Base-by-base conservation (phyloP, 805 yeast species). In the Cyberlindnera veronae region DNA sequence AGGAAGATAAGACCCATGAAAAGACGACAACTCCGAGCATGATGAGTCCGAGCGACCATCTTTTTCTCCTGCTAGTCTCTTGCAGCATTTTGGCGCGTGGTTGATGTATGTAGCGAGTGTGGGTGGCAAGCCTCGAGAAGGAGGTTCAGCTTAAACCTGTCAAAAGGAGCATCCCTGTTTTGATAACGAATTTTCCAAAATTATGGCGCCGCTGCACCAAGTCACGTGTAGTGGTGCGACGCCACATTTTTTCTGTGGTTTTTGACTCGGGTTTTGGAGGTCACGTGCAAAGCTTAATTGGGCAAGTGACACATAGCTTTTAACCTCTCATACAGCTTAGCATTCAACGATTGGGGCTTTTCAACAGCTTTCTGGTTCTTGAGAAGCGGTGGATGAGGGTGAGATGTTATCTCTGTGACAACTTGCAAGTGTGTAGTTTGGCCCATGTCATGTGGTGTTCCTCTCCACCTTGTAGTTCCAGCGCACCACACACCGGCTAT, bases 1-100 rank as follows among this genome's bases (percentile, higher is more conserved):
- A 91, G 4, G 95, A 86, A 4, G 96, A 87, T 27, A 84, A 65
- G 10, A 93, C 97, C 99, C 99, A 91, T 18, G 88, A 73, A 1
- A 85, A 60, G 20, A 91, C 87, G 32, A 90, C 98, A 32, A 84
- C 68, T 2, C 77, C 70, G 18, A 90, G 71, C 63, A 86, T 76
- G 17, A 81, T 50, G 17, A 91, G 72, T 3, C 98, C 98, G 16
- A 86, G 54, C 0, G 81, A 68, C 97, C 97, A 89, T 40, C 50
- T 47, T 36, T 49, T 47, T 26, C 51, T 48, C 48, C 52, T 55
- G 21, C 39, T 39, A 12, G 38, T 14, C 17, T 27, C 21, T 12
- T 40, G 41, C 42, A 39, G 41, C 30, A 24, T 29, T 6, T 17
- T 22, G 24, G n/a, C 18, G 20, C 10, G 24, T 17, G 5, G 17